Percentiles rank a stretch among this genome's conserved stretches.
phyloP scores from a whole-genome alignment of 1,284 basidiomycete genomes.

The Blastosporella zonata region DNA sequence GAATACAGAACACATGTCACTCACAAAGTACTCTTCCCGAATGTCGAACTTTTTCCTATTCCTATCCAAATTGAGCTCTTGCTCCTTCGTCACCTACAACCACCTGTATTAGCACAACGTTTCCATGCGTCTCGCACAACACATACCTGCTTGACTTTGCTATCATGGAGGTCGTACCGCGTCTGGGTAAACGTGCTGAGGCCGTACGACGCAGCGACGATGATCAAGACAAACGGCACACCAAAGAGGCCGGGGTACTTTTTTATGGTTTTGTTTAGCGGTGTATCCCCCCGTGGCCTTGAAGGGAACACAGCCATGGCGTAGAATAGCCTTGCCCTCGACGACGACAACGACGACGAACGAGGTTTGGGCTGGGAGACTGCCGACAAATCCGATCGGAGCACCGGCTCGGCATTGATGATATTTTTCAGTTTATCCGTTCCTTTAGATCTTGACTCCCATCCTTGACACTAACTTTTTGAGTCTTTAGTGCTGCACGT shows the following conservation, averaged over 20 bases:
- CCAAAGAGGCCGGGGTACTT: constrained; percentile 77
- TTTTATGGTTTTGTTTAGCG: constrained; percentile 45
- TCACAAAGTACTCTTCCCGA: constrained; percentile 92
- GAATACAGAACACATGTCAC: constrained; percentile 32
- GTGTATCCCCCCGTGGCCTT: constrained; percentile 46
- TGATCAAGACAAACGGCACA: constrained; percentile 81
- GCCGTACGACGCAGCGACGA: constrained; percentile 87
- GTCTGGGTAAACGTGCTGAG: constrained; percentile 86
- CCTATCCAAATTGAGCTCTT: constrained; percentile 79
- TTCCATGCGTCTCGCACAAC: neutral
- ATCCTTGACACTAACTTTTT: neutral
- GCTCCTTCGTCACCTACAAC: constrained; percentile 71
- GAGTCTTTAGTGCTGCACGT: neutral
- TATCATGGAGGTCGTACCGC: constrained; percentile 84
- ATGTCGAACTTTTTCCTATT: constrained; percentile 89
- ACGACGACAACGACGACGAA: neutral
- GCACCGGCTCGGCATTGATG: constrained; percentile 4
- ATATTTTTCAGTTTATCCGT: constrained; percentile 2
- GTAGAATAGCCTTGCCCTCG: neutral
- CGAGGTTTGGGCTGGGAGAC: neutral
- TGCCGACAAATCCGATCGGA: constrained; percentile 10
- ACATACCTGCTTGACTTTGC: constrained; percentile 71
- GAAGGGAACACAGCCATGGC: constrained; percentile 60
- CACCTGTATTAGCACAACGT: constrained; percentile 1
- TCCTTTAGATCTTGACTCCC: constrained; percentile 3